Base-by-base conservation (phyloP, 1,284 basidiomycete species). In the Fomes fomentarius region DNA sequence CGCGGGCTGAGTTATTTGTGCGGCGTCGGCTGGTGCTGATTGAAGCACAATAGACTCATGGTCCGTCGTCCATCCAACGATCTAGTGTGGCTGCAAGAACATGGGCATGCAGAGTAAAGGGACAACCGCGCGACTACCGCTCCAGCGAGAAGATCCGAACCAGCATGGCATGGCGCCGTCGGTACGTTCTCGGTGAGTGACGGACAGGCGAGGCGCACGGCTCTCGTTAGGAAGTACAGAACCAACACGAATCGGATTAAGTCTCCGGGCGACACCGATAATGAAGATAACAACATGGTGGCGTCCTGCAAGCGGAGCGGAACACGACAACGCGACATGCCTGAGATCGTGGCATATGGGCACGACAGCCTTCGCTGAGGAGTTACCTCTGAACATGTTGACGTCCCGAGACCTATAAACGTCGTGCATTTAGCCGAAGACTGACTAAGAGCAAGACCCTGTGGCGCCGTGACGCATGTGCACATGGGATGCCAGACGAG, bases 141-240 rank as follows among this genome's bases (percentile, higher is more conserved):
- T n/a, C n/a, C n/a, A n/a, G 3, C 15, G 15, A 14, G 25, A 10
- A 21, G 7, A 15, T 24, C 34, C 34, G 2, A 37, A 17, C 31
- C 17, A 10, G 41, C 47, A 47, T 33, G 45, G 43, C 34, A 43
- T 33, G 10, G 37, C 46, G 47, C 25, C 21, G 33, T 58, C 57
- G 57, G 57, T 21, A 47, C 28, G 50, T 55, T 43, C 47, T 58
- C 57, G 57, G 57, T 41, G 30, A 24, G 47, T 22, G 17, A 33
- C 21, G 44, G 19, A 24, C 24, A 43, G 26, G n/a, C 6, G 12
- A 17, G 21, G 26, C 7, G 6, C 7, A 28, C 6, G 25, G 15
- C 5, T 43, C 8, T 34, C 30, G 34, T 40, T 7, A 24, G 21
- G 21, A 40, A 8, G 11, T 22, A 22, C n/a, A 31, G 14, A 44